These are phyloP conservation scores for Pneumocystis oryctolagi DNA, from an alignment of 1,139 yeast species.

Conservation along the genomic window DNA sequence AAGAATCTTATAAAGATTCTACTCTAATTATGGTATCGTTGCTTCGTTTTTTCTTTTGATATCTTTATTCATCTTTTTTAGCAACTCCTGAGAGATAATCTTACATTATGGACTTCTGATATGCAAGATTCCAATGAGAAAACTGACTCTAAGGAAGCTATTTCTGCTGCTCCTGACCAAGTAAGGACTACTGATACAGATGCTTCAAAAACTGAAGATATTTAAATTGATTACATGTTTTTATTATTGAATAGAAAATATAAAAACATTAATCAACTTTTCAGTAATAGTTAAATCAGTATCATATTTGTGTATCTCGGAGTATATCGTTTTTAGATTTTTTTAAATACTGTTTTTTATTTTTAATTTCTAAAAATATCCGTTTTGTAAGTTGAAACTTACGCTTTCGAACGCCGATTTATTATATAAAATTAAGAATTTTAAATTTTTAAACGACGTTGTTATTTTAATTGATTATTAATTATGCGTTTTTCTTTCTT, in stretches of 20 bases:
- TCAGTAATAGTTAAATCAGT: background rate
- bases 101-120: conserved; percentile 95
- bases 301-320: background rate
- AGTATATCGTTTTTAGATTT: background rate
- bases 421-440: background rate
- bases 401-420: too few relatives aligned
- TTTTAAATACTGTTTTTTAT: background rate
- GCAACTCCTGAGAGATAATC: conserved; percentile 92
- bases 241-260: background rate
- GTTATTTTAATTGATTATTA: too few relatives aligned
- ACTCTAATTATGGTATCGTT: conserved; percentile 83
- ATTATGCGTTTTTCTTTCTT: background rate
- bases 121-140: conserved; percentile 54
- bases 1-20: conserved; percentile 96
- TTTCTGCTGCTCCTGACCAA: conserved; percentile 22
- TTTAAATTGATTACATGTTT: background rate
- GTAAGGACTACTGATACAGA: background rate
- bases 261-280: background rate
- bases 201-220: background rate
- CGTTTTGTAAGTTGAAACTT: too few relatives aligned
- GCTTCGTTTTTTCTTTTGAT: background rate
- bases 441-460: background rate
- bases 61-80: background rate
- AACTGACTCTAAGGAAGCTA: conserved; percentile 39
- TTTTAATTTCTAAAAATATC: background rate